Evolutionary conservation across 352 stramenopile genomes (phyloP).

Genomic region (Pythium sukuiense): DNA sequence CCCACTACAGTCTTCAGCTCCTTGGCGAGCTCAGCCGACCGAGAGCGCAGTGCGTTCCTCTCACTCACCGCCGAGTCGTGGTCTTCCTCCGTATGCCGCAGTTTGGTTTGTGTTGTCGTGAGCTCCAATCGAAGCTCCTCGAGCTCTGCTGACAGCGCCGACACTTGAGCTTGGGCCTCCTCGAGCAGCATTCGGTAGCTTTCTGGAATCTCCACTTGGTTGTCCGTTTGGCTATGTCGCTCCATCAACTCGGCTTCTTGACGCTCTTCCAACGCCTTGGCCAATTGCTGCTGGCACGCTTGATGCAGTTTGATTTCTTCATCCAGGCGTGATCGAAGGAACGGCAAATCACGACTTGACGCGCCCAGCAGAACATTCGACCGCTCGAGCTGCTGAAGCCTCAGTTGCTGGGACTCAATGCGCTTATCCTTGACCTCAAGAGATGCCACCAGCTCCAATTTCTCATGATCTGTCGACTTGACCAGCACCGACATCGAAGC

Average conservation of each 20-base stretch:
- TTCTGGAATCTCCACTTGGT: slow-evolving; percentile 20
- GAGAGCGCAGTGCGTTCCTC: slow-evolving; percentile 59
- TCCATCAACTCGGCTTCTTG: slow-evolving; percentile 31
- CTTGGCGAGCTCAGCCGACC: slow-evolving; percentile 48
- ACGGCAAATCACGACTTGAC: slow-evolving; percentile 50
- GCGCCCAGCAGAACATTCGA: slow-evolving; percentile 44
- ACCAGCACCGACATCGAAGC: slow-evolving; percentile 60
- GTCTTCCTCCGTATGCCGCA: slow-evolving; percentile 35
- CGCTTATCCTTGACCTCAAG: slow-evolving; percentile 78
- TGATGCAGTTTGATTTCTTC: slow-evolving; percentile 49
- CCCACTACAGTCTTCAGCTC: slow-evolving; percentile 63
- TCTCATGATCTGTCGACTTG: slow-evolving; percentile 67
- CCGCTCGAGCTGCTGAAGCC: slow-evolving; percentile 65
- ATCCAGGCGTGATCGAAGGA: slow-evolving; percentile 42
- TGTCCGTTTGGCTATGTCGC: slow-evolving; percentile 54
- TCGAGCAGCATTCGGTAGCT: slow-evolving; percentile 34
- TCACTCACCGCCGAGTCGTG: slow-evolving; percentile 36
- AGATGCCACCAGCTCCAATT: slow-evolving; percentile 44
- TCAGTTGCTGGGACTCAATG: slow-evolving; percentile 67
- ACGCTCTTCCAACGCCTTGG: slow-evolving; percentile 23
- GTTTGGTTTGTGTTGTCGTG: slow-evolving; percentile 26
- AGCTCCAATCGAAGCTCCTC: slow-evolving; percentile 49
- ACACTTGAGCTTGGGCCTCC: slow-evolving; percentile 20
- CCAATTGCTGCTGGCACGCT: slow-evolving; percentile 47
- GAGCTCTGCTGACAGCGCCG: slow-evolving; percentile 27